Conservation (phyloP, 306 rosid genomes). For the Geum urbanum region DNA sequence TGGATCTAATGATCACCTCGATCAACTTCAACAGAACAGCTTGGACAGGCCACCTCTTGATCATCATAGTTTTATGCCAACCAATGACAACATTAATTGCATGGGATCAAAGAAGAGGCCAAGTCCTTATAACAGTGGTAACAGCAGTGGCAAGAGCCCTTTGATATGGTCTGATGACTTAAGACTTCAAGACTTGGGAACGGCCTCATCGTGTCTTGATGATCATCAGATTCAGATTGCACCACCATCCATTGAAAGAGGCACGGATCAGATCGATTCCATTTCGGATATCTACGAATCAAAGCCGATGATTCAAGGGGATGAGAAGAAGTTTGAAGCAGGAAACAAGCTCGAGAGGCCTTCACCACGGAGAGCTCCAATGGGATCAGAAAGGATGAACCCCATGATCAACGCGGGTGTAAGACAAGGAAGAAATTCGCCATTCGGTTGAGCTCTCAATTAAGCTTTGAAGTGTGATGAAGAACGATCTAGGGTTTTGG, state of each 20-base stretch:
- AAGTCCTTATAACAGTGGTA: conserved; percentile 39
- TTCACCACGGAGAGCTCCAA: conserved; percentile 60
- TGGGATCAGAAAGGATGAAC: conserved; percentile 59
- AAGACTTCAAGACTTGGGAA: conserved; percentile 75
- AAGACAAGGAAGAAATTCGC: conserved; percentile 63
- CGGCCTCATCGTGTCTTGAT: conserved; percentile 67
- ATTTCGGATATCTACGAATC: conserved; percentile 67
- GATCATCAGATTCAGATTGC: conserved; percentile 57
- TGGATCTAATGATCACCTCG: conserved; percentile 62
- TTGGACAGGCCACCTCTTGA: conserved; percentile 56
- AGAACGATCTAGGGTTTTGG: conserved; percentile 53
- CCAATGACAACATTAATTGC: conserved; percentile 37
- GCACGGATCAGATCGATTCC: conserved; percentile 49
- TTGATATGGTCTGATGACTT: conserved; percentile 91
- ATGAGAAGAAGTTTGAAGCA: conserved; percentile 51
- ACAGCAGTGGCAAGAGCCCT: conserved; percentile 68
- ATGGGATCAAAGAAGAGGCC: conserved; percentile 63
- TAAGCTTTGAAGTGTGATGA: conserved; percentile 33
- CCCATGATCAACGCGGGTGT: conserved; percentile 60
- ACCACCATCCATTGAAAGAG: conserved; percentile 55
- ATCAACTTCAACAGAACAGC: conserved; percentile 48
- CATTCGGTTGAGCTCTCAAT: conserved; percentile 53
- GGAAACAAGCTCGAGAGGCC: conserved; percentile 75
- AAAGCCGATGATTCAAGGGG: conserved; percentile 54
- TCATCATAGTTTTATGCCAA: conserved; percentile 39